These are phyloP conservation scores for Sphagnum contortum DNA, from an alignment of 225 moss, liverwort and hornwort genomes.

Conservation along the genomic window DNA sequence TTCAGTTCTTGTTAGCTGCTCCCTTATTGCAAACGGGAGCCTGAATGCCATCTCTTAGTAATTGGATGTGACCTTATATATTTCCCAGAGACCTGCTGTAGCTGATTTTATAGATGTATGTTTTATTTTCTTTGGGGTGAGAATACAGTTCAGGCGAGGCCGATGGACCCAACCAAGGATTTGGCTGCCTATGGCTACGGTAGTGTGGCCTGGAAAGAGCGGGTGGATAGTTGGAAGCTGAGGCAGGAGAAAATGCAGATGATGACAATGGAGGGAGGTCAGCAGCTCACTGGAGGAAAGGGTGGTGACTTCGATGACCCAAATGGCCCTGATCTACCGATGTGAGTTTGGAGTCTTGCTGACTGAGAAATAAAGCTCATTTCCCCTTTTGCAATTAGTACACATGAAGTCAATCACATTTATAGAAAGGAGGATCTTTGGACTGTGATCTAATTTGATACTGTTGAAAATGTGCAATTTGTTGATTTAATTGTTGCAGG, in stretches of 20 bases:
- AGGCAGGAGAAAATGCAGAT: constrained; percentile 94
- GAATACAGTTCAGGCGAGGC: constrained; percentile 59
- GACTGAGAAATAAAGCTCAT: too few species aligned
- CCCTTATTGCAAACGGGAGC: too few species aligned
- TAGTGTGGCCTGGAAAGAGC: constrained; percentile 95
- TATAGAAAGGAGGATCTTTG: background rate
- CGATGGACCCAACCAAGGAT: constrained; percentile 94
- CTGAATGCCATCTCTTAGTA: background rate
- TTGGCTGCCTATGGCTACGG: constrained; percentile 90
- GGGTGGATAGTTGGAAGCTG: constrained; percentile 92
- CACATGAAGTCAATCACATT: background rate
- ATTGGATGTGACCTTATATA: too few species aligned
- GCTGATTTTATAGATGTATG: too few species aligned
- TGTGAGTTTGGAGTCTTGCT: constrained; percentile 23
- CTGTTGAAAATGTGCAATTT: background rate
- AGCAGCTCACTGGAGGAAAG: constrained; percentile 32
- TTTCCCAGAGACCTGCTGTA: too few species aligned
- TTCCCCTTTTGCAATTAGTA: background rate
- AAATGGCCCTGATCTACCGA: constrained; percentile 79
- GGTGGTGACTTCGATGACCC: constrained; percentile 55
- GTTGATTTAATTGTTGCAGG: background rate
- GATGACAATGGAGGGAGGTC: constrained; percentile 91
- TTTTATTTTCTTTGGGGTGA: too few species aligned
- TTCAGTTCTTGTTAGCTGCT: too few species aligned
- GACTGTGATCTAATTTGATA: background rate